Evolutionary conservation across 768 basidiomycete genomes (phyloP), one percentile per base, ranked within the genome.

Genomic region (Tricholoma sp.): DNA sequence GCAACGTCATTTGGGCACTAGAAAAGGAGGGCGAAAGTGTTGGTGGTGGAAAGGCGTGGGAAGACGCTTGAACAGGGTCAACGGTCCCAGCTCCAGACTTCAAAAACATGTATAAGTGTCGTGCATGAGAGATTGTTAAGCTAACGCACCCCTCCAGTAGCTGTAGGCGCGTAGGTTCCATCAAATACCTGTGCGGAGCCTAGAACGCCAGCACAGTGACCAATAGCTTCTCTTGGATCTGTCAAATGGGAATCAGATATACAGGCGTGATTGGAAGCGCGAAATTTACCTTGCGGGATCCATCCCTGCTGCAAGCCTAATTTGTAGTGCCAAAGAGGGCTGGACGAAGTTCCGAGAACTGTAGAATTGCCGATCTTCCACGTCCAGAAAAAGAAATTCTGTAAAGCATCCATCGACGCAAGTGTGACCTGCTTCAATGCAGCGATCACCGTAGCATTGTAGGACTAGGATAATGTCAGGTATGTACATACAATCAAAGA

Each of bases 311-410:
- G 78, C 55, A 93, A 73, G n/a, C 94, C 94, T 35, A 94, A 84
- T 66, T 83, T 78, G 75, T 96, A 97, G 54, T 90, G 85, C 94
- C 94, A 96, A 61, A 88, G 81, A 8, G 91, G 90, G 22, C 81
- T 74, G 46, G 86, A 83, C 11, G 89, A 83, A 27, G 81, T 84
- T 29, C 84, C 85, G 43, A 82, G 78, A 1, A 71, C 68, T 3
- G 85, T 82, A n/a, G 90, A 92, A 67, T 88, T 85, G 52, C 92
- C 91, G 58, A 95, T 93, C 72, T 92, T 93, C 91, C 91, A 96
- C 0, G 91, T 94, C 94, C 94, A 97, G 79, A 92, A 95, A 79
- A 95, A 96, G 79, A 82, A 94, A 70, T 95, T 88, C 76, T 93
- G 87, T 19, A 95, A 76, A 22, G 92, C 87, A 63, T 94, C 91